A percentile compares a stretch with the other conserved stretches of the same genome.
These are phyloP conservation scores for Colletotrichum sp. DNA, from an alignment of 2,329 filamentous ascomycete genomes.

Conservation along the genomic window DNA sequence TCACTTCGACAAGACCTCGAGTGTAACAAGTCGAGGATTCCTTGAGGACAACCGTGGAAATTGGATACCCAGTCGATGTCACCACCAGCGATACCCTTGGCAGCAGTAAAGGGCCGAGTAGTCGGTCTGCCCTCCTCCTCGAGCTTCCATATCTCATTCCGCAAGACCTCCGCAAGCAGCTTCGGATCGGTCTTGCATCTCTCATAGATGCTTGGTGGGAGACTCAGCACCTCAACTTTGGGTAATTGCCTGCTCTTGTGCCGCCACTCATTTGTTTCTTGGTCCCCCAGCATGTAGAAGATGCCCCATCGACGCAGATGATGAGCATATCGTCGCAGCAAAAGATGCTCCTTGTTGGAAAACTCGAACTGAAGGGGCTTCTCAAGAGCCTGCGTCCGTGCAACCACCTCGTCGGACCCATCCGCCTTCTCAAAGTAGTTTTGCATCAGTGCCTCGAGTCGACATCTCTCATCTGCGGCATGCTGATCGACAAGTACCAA, in stretches of 20 bases:
- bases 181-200: conserved; percentile 76
- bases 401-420: conserved; percentile 10
- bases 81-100: neutral
- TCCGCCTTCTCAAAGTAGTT: conserved; percentile 47
- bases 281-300: conserved; percentile 53
- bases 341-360: conserved; percentile 59
- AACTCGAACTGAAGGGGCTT: conserved; percentile 71
- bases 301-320: conserved; percentile 81
- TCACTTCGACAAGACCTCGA: conserved; percentile 76
- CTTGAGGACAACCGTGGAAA: conserved; percentile 74
- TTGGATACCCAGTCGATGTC: conserved; percentile 59
- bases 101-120: neutral
- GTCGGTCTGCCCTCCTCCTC: conserved; percentile 47
- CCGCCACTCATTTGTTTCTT: neutral
- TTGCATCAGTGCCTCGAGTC: conserved; percentile 74
- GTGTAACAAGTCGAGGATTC: conserved; percentile 78
- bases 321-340: conserved; percentile 58
- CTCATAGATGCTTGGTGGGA: conserved; percentile 78
- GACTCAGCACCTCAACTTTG: conserved; percentile 54
- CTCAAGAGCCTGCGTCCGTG: conserved; percentile 42
- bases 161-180: conserved; percentile 75
- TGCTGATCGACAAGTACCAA: conserved; percentile 91
- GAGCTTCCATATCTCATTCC: conserved; percentile 74
- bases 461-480: conserved; percentile 88
- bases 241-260: neutral